Evolutionary conservation across 306 rosid species (phyloP).

Genomic region (Pueraria montana): DNA sequence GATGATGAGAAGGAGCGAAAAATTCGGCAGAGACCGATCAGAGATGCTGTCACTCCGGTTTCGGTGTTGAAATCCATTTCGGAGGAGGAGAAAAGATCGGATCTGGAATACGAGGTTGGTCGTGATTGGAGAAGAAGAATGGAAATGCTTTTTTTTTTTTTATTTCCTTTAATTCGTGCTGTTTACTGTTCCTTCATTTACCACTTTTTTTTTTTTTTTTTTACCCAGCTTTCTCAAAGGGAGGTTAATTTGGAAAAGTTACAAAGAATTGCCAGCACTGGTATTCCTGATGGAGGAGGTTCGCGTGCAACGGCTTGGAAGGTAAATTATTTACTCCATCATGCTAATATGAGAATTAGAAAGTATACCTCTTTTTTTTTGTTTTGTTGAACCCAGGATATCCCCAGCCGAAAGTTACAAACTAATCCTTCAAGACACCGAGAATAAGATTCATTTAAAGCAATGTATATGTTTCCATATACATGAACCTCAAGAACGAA

Average conservation of each 20-base stretch:
- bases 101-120: conserved; percentile 76
- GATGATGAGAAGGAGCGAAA: conserved; percentile 6
- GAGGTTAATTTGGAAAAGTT: conserved; percentile 80
- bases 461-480: too few species aligned
- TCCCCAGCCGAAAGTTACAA: too few species aligned
- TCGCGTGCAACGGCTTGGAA: conserved; percentile 82
- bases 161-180: conserved; percentile 15
- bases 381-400: background rate
- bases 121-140: background rate
- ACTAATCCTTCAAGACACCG: too few species aligned
- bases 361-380: background rate
- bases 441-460: too few species aligned
- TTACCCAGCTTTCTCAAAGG: conserved; percentile 63
- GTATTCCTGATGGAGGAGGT: conserved; percentile 80
- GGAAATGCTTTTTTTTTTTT: background rate
- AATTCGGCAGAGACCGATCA: conserved; percentile 45
- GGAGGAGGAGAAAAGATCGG: conserved; percentile 77
- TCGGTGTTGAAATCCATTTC: conserved; percentile 66
- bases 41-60: conserved; percentile 49
- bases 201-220: too few species aligned
- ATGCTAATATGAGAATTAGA: background rate
- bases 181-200: background rate
- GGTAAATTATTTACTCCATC: conserved; percentile 53
- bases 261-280: conserved; percentile 76
- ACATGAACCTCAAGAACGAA: too few species aligned